Conservation (phyloP, 1,284 basidiomycete species). For the Golubevia sp. region DNA sequence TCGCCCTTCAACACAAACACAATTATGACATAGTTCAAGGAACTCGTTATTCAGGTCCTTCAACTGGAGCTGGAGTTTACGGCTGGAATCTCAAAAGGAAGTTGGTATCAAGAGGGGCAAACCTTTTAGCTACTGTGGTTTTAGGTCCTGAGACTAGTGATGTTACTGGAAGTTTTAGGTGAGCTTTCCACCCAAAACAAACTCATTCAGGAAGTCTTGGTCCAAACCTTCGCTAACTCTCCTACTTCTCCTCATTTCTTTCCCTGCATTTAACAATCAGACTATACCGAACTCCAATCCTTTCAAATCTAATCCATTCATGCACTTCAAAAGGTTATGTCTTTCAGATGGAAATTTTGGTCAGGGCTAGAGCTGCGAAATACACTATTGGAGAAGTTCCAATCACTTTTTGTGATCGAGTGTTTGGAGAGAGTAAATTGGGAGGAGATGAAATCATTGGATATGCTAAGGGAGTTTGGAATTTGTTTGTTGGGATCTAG, state of each 20-base stretch:
- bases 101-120: constrained; percentile 39
- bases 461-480: constrained; percentile 85
- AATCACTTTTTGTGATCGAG: constrained; percentile 89
- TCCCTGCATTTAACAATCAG: constrained; percentile 61
- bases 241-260: not conserved
- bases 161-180: constrained; percentile 39
- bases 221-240: not conserved
- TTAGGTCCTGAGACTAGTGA: constrained; percentile 38
- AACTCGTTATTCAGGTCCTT: constrained; percentile 37
- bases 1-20: constrained; percentile 20
- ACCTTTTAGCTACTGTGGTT: constrained; percentile 34
- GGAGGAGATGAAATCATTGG: constrained; percentile 84
- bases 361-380: constrained; percentile 78
- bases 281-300: constrained; percentile 76
- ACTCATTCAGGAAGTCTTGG: too few species aligned
- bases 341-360: constrained; percentile 98
- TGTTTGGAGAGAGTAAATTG: constrained; percentile 89
- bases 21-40: constrained; percentile 41
- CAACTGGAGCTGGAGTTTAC: constrained; percentile 39
- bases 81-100: constrained; percentile 46
- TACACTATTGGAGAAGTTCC: constrained; percentile 86
- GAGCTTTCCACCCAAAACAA: too few species aligned
- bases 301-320: constrained; percentile 78
- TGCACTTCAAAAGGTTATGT: constrained; percentile 87
- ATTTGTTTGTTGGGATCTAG: constrained; percentile 68